Conservation (phyloP, 208 protist species). For the Blastocrithidia nonstop region DNA sequence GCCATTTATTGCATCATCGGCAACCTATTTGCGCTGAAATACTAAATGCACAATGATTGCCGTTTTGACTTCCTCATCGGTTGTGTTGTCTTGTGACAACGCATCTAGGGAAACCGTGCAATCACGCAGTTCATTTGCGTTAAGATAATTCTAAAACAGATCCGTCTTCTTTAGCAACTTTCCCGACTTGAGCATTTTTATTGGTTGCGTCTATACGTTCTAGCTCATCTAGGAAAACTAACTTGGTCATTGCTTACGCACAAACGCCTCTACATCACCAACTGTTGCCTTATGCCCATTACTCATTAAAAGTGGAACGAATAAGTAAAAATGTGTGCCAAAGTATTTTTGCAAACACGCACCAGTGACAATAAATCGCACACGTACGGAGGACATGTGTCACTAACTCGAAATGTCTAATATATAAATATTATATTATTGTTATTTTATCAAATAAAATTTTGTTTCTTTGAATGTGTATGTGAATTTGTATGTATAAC, state of each 20-base stretch:
- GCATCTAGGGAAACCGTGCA: too few relatives aligned
- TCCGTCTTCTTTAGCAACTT: conserved; percentile 28
- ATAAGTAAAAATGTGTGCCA: conserved; percentile 35
- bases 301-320: conserved; percentile 20
- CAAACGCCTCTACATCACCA: conserved; percentile 16
- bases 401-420: not conserved
- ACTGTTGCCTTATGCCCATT: conserved; percentile 30
- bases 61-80: too few relatives aligned
- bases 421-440: conserved; percentile 1
- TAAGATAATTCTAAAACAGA: conserved; percentile 16
- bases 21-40: too few relatives aligned
- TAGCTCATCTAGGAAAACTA: conserved; percentile 36
- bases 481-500: not conserved
- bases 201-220: conserved; percentile 10
- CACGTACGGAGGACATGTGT: conserved; percentile 16
- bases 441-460: not conserved
- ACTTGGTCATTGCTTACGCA: conserved; percentile 40
- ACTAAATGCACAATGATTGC: too few relatives aligned
- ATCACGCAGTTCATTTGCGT: conserved; percentile 12
- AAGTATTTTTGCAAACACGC: conserved; percentile 40
- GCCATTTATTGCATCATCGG: too few relatives aligned
- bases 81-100: too few relatives aligned
- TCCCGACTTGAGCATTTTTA: conserved; percentile 54
- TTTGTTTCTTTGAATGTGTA: not conserved
- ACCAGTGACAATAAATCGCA: conserved; percentile 59